These are phyloP conservation scores for Leptosphaerulina australis DNA, from an alignment of 2,329 filamentous ascomycete genomes.

Conservation along the genomic window DNA sequence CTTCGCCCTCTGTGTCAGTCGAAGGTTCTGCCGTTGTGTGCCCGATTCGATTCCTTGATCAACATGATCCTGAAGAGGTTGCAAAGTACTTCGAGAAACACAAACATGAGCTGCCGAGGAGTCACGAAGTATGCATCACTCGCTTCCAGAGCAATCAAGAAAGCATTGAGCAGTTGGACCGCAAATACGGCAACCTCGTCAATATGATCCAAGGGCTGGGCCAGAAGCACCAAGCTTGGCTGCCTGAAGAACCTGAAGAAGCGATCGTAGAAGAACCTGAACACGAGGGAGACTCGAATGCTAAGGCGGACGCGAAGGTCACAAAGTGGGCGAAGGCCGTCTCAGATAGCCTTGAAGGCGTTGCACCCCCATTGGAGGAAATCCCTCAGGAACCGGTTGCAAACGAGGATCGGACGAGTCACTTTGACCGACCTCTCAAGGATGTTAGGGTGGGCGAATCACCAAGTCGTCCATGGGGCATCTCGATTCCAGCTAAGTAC, in stretches of 20 bases:
- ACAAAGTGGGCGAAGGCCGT: slow-evolving; percentile 86
- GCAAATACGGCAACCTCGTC: slow-evolving; percentile 89
- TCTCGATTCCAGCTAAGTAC: slow-evolving; percentile 71
- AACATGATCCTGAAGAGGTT: slow-evolving; percentile 91
- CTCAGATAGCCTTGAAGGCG: slow-evolving; percentile 60
- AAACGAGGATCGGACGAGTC: slow-evolving; percentile 69
- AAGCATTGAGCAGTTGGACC: slow-evolving; percentile 85
- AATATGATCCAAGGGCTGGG: slow-evolving; percentile 94
- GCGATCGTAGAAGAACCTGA: slow-evolving; percentile 56
- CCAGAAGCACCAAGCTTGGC: slow-evolving; percentile 83
- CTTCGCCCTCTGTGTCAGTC: slow-evolving; percentile 56
- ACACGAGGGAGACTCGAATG: slow-evolving; percentile 52
- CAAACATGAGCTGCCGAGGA: slow-evolving; percentile 92
- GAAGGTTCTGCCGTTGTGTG: slow-evolving; percentile 67
- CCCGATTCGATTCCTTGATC: slow-evolving; percentile 89
- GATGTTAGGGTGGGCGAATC: slow-evolving; percentile 94
- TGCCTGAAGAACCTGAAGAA: slow-evolving; percentile 64
- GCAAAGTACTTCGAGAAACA: slow-evolving; percentile 93
- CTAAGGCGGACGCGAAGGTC: slow-evolving; percentile 70
- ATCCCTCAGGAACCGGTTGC: slow-evolving; percentile 44
- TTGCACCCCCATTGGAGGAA: slow-evolving; percentile 47
- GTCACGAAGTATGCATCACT: slow-evolving; percentile 89
- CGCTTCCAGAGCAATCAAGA: slow-evolving; percentile 87
- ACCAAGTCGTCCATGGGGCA: slow-evolving; percentile 91
- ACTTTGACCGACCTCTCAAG: slow-evolving; percentile 83